These are phyloP conservation scores for Ustilago trichophora DNA, from an alignment of 1,284 basidiomycete genomes.

Conservation along the genomic window DNA sequence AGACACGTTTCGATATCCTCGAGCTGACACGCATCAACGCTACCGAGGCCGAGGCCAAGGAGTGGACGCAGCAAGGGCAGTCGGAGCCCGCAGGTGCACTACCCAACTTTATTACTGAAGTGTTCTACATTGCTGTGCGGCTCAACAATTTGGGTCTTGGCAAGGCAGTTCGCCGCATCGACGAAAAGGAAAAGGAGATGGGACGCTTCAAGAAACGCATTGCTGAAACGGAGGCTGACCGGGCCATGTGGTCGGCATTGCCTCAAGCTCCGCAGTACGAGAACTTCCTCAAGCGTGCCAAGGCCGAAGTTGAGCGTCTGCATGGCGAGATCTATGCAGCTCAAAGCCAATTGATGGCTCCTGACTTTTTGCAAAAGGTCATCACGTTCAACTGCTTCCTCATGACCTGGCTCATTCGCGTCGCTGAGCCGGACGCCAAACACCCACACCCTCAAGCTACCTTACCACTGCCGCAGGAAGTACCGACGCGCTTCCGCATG, in stretches of 20 bases:
- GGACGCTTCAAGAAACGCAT: conserved; percentile 74
- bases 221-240: conserved; percentile 75
- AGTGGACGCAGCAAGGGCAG: conserved; percentile 45
- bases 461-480: conserved; percentile 80
- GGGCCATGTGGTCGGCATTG: conserved; percentile 50
- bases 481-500: conserved; percentile 84
- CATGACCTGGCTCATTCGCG: conserved; percentile 91
- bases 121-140: conserved; percentile 78
- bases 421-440: conserved; percentile 82
- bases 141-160: conserved; percentile 68
- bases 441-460: conserved; percentile 72
- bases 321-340: conserved; percentile 76
- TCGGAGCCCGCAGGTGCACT: conserved; percentile 13
- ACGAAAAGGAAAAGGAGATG: conserved; percentile 76
- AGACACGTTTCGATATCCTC: conserved; percentile 55
- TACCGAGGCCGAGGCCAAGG: conserved; percentile 58
- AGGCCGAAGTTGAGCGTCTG: conserved; percentile 53
- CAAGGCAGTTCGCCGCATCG: conserved; percentile 73
- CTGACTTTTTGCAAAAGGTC: conserved; percentile 80
- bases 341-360: conserved; percentile 85
- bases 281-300: conserved; percentile 60
- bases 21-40: conserved; percentile 64
- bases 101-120: conserved; percentile 90
- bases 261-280: conserved; percentile 64
- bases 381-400: conserved; percentile 87